These are phyloP conservation scores for Acanthamoeba lenticulata DNA, from an alignment of 208 protist species.

Conservation along the genomic window DNA sequence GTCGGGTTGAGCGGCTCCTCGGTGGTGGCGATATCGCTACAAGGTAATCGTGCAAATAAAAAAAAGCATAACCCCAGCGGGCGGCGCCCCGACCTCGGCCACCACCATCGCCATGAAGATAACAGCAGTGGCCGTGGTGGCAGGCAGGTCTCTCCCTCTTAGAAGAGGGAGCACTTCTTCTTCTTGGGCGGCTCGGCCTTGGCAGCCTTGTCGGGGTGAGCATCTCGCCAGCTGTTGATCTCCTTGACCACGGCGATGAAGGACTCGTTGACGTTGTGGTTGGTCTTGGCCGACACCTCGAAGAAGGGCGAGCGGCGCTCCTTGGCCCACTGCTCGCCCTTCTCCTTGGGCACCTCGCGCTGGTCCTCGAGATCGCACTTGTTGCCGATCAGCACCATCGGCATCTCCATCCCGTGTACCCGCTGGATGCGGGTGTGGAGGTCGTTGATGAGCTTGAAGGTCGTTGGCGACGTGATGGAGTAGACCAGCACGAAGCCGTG, in stretches of 20 bases:
- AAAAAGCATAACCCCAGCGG: too few species aligned
- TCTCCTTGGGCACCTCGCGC: slow-evolving; percentile 81
- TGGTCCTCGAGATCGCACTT: slow-evolving; percentile 87
- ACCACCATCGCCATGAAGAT: too few species aligned
- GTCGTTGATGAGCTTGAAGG: slow-evolving; percentile 43
- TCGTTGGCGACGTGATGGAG: slow-evolving; percentile 48
- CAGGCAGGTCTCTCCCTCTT: neutral
- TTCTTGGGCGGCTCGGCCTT: neutral
- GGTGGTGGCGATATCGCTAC: too few species aligned
- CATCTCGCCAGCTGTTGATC: neutral
- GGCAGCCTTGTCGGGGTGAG: neutral
- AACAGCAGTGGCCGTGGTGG: neutral
- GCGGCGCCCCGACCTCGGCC: too few species aligned
- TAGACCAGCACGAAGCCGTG: slow-evolving; percentile 80
- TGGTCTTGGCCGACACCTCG: slow-evolving; percentile 83
- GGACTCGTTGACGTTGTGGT: slow-evolving; percentile 81
- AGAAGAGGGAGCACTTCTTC: slow-evolving; percentile 29
- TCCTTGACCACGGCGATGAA: slow-evolving; percentile 74
- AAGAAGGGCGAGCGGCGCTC: slow-evolving; percentile 78
- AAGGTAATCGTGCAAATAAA: too few species aligned
- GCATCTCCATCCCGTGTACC: slow-evolving; percentile 33
- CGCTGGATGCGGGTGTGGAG: neutral
- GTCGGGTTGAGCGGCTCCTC: too few species aligned
- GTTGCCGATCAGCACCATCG: slow-evolving; percentile 84
- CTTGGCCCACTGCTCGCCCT: slow-evolving; percentile 82